Evolutionary conservation across 306 rosid species (phyloP).

Genomic region (Inga leiocalycina): DNA sequence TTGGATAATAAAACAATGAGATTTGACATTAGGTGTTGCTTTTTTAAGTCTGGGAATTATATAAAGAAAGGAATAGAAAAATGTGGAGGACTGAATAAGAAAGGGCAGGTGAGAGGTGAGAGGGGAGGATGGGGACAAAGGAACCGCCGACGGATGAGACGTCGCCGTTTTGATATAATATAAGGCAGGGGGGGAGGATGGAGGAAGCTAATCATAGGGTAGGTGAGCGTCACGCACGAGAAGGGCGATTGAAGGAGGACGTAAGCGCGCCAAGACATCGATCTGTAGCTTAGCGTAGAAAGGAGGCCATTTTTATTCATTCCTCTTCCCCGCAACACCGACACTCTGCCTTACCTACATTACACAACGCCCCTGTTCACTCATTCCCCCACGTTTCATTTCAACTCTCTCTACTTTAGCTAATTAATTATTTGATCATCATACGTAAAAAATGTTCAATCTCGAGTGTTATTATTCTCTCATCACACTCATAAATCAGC

Average conservation of each 20-base stretch:
- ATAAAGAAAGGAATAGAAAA: no score
- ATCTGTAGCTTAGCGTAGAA: constrained; percentile 19
- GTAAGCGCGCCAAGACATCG: not conserved
- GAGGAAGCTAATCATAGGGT: not conserved
- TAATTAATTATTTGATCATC: no score
- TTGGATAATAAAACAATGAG: not conserved
- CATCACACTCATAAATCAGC: no score
- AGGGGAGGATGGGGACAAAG: constrained; percentile 29
- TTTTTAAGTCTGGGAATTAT: not conserved
- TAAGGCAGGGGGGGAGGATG: not conserved
- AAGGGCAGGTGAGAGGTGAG: constrained; percentile 17
- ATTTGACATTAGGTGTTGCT: not conserved
- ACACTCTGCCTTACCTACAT: not conserved
- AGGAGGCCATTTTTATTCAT: constrained; percentile 6
- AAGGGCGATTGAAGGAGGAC: constrained; percentile 10
- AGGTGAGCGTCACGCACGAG: not conserved
- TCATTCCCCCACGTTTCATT: not conserved
- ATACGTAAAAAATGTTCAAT: no score
- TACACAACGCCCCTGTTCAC: no score
- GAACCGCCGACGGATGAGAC: constrained; percentile 39
- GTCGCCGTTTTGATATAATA: constrained; percentile 29
- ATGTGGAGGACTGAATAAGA: not conserved
- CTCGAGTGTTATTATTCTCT: no score
- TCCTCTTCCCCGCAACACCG: constrained; percentile 1
- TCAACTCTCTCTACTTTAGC: not conserved